Base-by-base conservation (phyloP, 108 stramenopile species). In the Chaetoceros muelleri region DNA sequence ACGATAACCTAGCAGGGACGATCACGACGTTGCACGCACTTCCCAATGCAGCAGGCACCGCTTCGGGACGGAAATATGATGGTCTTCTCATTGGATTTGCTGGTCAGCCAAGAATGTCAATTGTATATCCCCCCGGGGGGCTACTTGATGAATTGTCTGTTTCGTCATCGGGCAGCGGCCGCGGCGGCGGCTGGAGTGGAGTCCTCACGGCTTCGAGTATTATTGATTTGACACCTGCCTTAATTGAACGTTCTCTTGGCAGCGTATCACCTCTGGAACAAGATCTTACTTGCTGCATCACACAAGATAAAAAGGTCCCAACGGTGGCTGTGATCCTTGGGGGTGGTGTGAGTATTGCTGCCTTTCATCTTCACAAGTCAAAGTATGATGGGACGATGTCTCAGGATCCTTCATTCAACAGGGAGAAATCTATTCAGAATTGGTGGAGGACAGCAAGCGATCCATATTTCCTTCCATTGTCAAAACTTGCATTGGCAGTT, bases 271-370 rank as follows among this genome's bases (percentile, higher is more conserved):
- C 77, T 50, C 30, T 81, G 28, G 86, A 87, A 47, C 78, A 79
- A 59, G 90, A 92, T 72, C 46, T 85, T 31, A 67, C n/a, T 58
- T 81, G 27, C 40, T 51, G 25, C 5, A 57, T 28, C 65, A 73
- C 40, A 30, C 44, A 61, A 50, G 30, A 61, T 20, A 24, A 16
- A 23, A 58, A 47, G 1, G 44, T 45, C 17, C 71, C 79, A n/a
- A 79, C 74, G 13, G 77, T 84, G 0, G 65, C 80, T 0, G 81
- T 80, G 3, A 65, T 81, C 25, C 47, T 92, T 54, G 90, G 90
- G 27, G 90, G 90, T 3, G 90, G 90, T 2, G 72, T 87, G 24
- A 74, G 80, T 7, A 64, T 92, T 16, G 90, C 82, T 16, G 73
- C 82, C 2, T 70, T 78, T 48, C 51, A 61, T 8, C 57, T 78